Evolutionary conservation across 176 grass and related monocot species (phyloP), one percentile per base, ranked within the genome.

Genomic region (Phoenix dactylifera): DNA sequence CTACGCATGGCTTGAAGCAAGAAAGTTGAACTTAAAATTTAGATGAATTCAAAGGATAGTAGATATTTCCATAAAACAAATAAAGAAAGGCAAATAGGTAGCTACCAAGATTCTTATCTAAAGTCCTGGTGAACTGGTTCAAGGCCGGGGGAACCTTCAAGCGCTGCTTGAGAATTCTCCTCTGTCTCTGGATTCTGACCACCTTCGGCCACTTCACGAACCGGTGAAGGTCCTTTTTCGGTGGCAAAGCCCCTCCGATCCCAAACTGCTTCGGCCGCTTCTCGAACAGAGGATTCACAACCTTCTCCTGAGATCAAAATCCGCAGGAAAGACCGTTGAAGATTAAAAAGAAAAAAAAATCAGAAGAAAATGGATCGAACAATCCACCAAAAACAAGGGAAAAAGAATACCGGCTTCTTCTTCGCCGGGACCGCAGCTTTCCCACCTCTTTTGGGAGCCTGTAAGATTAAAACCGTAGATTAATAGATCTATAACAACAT

Each of bases 161-260:
- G 22, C 55, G 55, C 22, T 58, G 55, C 55, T 58, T 58, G 22
- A 58, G 12, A 24, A 58, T 58, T 22, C 55, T 25, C 15, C 2
- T 58, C 55, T 58, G 55, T 22, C 55, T 58, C 20, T 58, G 55
- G 22, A 58, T 58, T 24, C 55, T 22, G 9, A 58, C 55, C 55
- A 58, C 55, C 55, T 58, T 58, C 55, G 55, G 55, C 55, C 55
- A 58, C 16, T 58, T 58, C 22, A 58, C 55, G 55, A 58, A 58
- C 7, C 55, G 6, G 55, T 58, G 55, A 14, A 58, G 24, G 25
- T 58, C 55, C 55, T 16, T 58, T 24, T 58, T 58, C 22, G 55
- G 55, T 4, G 55, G 55, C 55, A 58, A 26, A 16, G 55, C 55
- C 22, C 55, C 55, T 3, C 55, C 55, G 18, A 58, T 58, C 16